These are phyloP conservation scores for Cucurbitaria berberidis DNA, from an alignment of 2,329 filamentous ascomycete genomes.

Conservation along the genomic window DNA sequence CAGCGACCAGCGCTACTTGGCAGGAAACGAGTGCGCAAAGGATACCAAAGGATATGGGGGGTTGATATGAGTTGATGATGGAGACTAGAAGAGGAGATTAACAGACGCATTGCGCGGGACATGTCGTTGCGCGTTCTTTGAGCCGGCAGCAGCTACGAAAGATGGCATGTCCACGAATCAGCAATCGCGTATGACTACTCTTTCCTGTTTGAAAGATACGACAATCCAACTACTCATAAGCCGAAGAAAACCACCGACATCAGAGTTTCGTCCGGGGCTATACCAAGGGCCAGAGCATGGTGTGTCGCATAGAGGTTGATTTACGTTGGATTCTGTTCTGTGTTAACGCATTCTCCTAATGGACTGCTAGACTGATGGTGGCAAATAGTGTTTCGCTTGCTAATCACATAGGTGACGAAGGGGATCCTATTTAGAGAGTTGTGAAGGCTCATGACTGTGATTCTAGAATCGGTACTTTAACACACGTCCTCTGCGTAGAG, in stretches of 20 bases:
- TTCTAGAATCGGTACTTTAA: not conserved
- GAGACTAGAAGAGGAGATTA: not conserved
- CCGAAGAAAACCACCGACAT: not conserved
- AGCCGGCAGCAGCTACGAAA: not conserved
- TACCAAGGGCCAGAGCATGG: no score
- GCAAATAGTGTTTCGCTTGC: no score
- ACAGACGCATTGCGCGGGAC: not conserved
- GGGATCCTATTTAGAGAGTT: no score
- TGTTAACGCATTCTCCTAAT: no score
- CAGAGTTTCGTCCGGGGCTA: not conserved
- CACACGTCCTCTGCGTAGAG: not conserved
- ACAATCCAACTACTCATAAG: not conserved
- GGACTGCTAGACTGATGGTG: no score
- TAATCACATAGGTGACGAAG: no score
- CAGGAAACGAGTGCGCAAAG: not conserved
- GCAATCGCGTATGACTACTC: not conserved
- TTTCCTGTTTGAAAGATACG: not conserved
- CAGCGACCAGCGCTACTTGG: constrained; percentile 12
- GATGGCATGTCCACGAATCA: not conserved
- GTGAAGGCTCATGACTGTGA: not conserved
- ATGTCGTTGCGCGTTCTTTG: not conserved
- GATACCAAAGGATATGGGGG: not conserved
- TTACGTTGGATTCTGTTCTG: no score
- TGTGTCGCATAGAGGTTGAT: no score
- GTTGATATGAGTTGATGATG: not conserved